phyloP scores from a whole-genome alignment of 306 rosid species.

The Prosopis cineraria region DNA sequence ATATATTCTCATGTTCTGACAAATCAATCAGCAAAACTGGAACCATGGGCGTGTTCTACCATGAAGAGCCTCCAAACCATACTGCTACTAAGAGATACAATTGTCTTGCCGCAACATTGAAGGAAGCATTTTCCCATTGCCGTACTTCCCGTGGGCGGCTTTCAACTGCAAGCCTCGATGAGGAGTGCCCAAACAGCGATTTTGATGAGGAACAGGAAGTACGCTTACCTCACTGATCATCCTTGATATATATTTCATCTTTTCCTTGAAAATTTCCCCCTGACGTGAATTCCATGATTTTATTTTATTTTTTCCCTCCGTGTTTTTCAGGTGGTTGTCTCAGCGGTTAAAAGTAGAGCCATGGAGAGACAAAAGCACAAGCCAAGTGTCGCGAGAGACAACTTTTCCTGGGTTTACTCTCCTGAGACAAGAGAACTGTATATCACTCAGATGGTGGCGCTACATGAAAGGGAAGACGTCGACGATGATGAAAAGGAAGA shows the following conservation, averaged over 20 bases:
- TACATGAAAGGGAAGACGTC: constrained; percentile 27
- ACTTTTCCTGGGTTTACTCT: constrained; percentile 62
- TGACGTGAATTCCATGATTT: constrained; percentile 10
- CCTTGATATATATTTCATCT: not conserved
- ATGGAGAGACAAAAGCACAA: constrained; percentile 65
- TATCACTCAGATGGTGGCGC: constrained; percentile 41
- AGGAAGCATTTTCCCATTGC: constrained; percentile 63
- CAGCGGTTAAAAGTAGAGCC: constrained; percentile 67
- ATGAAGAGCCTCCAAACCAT: constrained; percentile 65
- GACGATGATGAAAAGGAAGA: constrained; percentile 54
- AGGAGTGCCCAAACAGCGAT: constrained; percentile 55
- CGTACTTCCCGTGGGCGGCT: constrained; percentile 44
- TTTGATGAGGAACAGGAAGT: constrained; percentile 77
- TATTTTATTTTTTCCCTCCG: not conserved
- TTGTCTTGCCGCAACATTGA: constrained; percentile 53
- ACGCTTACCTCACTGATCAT: constrained; percentile 11
- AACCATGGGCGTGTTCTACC: constrained; percentile 71
- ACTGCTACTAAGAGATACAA: constrained; percentile 49
- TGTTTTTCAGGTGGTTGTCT: constrained; percentile 64
- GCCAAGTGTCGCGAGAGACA: constrained; percentile 43
- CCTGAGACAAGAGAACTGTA: constrained; percentile 55
- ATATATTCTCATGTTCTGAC: constrained; percentile 33
- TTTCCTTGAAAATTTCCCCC: not conserved
- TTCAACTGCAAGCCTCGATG: constrained; percentile 52
- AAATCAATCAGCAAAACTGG: constrained; percentile 23